Evolutionary conservation across 108 stramenopile species (phyloP).

Genomic region (Nitzschia putrida): DNA sequence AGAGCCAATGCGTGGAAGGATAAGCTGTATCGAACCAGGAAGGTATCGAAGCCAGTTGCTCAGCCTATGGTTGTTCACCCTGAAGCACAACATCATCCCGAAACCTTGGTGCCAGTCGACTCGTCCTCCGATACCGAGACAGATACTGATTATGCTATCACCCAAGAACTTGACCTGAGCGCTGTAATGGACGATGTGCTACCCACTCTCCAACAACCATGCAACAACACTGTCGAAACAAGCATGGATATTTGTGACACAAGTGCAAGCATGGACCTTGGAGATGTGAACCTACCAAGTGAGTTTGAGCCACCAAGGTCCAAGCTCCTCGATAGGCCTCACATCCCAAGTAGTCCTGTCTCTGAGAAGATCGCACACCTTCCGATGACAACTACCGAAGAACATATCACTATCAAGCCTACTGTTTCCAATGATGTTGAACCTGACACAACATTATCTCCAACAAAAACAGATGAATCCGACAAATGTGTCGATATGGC

Average conservation of each 20-base stretch:
- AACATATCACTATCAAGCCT: not conserved
- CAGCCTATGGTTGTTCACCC: not conserved
- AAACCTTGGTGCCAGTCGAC: not conserved
- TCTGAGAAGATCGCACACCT: too few relatives aligned
- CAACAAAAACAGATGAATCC: constrained; percentile 2
- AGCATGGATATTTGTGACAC: constrained; percentile 27
- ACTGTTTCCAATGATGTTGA: not conserved
- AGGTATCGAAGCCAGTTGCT: not conserved
- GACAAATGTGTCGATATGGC: too few relatives aligned
- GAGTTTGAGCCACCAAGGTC: constrained; percentile 1
- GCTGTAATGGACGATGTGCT: constrained; percentile 1
- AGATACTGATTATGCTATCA: not conserved
- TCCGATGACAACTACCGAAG: not conserved
- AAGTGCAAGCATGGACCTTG: constrained; percentile 31
- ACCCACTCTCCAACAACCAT: not conserved
- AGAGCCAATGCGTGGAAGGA: constrained; percentile 25
- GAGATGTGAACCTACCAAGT: constrained; percentile 1
- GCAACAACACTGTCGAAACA: not conserved
- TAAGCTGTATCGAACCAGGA: constrained; percentile 7
- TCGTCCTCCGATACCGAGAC: not conserved
- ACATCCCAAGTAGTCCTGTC: too few relatives aligned
- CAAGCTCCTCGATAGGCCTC: not conserved
- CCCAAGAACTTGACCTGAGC: constrained; percentile 9
- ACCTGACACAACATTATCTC: not conserved
- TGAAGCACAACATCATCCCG: not conserved